Percentiles rank a stretch among this genome's conserved stretches.
phyloP scores from a whole-genome alignment of 805 yeast species.

The Hanseniaspora singularis region DNA sequence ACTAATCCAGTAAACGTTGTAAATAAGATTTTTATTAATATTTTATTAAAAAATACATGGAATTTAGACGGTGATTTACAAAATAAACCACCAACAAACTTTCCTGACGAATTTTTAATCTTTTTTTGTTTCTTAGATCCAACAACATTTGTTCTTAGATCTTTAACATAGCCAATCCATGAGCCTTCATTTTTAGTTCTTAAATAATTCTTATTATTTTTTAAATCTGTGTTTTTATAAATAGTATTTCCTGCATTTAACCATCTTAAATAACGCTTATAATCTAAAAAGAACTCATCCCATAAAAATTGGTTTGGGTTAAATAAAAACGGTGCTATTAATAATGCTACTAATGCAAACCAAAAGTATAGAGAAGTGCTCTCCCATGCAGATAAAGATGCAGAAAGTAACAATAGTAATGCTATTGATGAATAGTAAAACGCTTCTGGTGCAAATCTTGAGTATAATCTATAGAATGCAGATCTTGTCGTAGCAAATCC shows the following conservation, averaged over 20 bases:
- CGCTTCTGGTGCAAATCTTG: constrained; percentile 58
- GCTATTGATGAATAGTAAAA: constrained; percentile 51
- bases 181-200: constrained; percentile 19
- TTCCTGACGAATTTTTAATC: constrained; percentile 30
- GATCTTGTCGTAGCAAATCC: constrained; percentile 68
- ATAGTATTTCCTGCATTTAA: constrained; percentile 40
- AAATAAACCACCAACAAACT: constrained; percentile 3
- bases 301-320: constrained; percentile 58
- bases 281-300: constrained; percentile 52
- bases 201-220: constrained; percentile 15
- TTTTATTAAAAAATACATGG: constrained; percentile 27
- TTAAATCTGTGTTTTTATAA: constrained; percentile 18
- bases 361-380: constrained; percentile 46
- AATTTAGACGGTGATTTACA: constrained; percentile 31
- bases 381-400: constrained; percentile 54
- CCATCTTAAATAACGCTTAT: constrained; percentile 35
- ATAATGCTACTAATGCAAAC: constrained; percentile 44
- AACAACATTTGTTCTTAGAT: constrained; percentile 41
- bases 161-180: constrained; percentile 41
- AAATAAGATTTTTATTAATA: constrained; percentile 33
- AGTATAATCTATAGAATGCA: constrained; percentile 51
- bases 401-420: constrained; percentile 41
- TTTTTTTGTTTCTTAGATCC: constrained; percentile 41
- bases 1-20: constrained; percentile 34
- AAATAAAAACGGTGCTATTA: constrained; percentile 48